Evolutionary conservation across 2,329 filamentous ascomycete species (phyloP), one percentile per base, ranked within the genome.

Genomic region (Sordariomycetes sp.): DNA sequence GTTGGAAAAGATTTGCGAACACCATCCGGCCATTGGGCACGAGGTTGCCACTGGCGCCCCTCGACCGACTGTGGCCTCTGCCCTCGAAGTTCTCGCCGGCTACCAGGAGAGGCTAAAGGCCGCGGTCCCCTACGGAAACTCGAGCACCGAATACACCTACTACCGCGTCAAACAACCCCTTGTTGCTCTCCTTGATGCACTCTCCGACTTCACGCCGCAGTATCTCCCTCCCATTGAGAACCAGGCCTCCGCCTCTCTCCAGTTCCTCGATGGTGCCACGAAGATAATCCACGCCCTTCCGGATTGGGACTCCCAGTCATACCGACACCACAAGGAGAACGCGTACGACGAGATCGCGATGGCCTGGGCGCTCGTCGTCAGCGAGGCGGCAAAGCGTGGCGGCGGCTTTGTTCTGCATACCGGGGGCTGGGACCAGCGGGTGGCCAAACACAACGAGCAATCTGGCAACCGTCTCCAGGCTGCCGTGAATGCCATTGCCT

Each of bases 321-420:
- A 96, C 72, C 91, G 91, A 62, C 81, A 96, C 64, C 89, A 95
- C 74, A 96, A 96, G 71, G 87, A 96, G 62, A 90, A 90, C 61
- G 91, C 92, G 7, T 99, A 99, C 67, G 92, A 99, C 65, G 94
- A 97, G 67, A 91, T 99, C 61, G 86, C 89, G 28, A 90, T 87
- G 65, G 94, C 94, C 1, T 99, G 94, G 94, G 85, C 89, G 17
- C 71, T 95, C 62, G 92, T 96, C 54, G 87, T 99, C 63, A 86
- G 85, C 60, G 94, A 99, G 70, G 90, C 90, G 1, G 85, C 87
- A 24, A 97, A 97, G 75, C 82, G 88, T 63, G 92, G 90, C 12
- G 91, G 90, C 32, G 94, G 94, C 36, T 94, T 97, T 65, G 84
- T 89, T 62, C 68, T 99, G 62, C 89, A 96, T 65, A 89, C 90